Evolutionary conservation across 805 yeast genomes (phyloP).

Genomic region (Komagataella ulmi): DNA sequence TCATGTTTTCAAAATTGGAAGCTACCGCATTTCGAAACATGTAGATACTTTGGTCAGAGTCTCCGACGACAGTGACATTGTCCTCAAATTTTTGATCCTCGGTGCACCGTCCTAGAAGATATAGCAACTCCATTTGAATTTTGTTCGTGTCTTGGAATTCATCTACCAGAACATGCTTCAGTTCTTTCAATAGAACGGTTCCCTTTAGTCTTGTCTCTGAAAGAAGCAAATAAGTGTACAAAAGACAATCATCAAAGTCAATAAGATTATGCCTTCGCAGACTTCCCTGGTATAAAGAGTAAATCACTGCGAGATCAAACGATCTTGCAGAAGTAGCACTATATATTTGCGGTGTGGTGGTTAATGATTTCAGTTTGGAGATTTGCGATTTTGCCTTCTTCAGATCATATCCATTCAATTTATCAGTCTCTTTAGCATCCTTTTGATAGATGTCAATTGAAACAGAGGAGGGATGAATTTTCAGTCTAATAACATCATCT

Average conservation of each 20-base stretch:
- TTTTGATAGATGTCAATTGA: conserved; percentile 3
- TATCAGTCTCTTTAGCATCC: conserved; percentile 2
- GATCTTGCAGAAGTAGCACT: not conserved
- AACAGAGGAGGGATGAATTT: conserved; percentile 2
- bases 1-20: conserved; percentile 50
- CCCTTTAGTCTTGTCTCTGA: conserved; percentile 14
- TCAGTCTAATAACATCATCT: conserved; percentile 7
- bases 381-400: conserved; percentile 29
- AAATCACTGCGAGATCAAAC: conserved; percentile 20
- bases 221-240: conserved; percentile 40
- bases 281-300: conserved; percentile 35
- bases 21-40: conserved; percentile 75
- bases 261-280: conserved; percentile 29
- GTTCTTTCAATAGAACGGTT: conserved; percentile 26
- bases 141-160: conserved; percentile 90
- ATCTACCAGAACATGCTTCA: conserved; percentile 73
- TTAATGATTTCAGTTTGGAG: conserved; percentile 44
- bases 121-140: conserved; percentile 61
- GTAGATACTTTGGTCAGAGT: conserved; percentile 92
- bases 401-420: conserved; percentile 22
- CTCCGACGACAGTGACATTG: conserved; percentile 84
- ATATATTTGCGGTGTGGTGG: conserved; percentile 25
- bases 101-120: conserved; percentile 23
- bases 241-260: conserved; percentile 79
- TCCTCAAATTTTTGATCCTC: conserved; percentile 24